Base-by-base conservation (phyloP, 2,329 filamentous ascomycete genomes). In the Pseudogymnoascus sp. region DNA sequence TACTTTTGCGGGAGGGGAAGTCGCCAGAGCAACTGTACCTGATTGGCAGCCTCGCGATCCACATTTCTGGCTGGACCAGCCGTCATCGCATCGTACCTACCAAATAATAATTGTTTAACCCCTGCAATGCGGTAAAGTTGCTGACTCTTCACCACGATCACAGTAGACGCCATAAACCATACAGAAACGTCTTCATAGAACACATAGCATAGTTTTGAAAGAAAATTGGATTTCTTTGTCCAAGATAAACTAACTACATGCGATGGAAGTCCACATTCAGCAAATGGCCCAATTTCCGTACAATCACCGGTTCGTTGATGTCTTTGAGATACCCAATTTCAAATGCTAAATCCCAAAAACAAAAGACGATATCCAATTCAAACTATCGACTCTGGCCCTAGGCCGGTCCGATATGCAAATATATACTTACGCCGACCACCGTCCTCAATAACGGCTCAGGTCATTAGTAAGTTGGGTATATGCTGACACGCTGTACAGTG, bases 1-100 rank as follows among this genome's bases (percentile, higher is more conserved):
- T 54, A 54, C 47, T 54, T 54, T 54, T 32, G 47, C 47, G 47
- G 47, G 28, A 54, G 47, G 47, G 47, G 47, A 54, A 54, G 47
- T 54, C 47, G 47, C 47, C 47, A 32, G 47, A 54, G 47, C 47
- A 54, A 54, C 47, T 32, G 28, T 54, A 54, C 28, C 47, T 54
- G 28, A 54, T 54, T 54, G 47, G 47, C 28, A 54, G 47, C 47
- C 47, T 54, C 28, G 47, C 47, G 47, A 54, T 54, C 47, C 47
- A 54, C 47, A 54, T 54, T 54, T 54, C n/a, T 34, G 28, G 47
- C 47, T 54, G 47, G 47, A 20, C 47, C 32, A 2, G 28, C 28
- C 47, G 16, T 54, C 47, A 54, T 54, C 47, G 28, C 28, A 54
- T 54, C 28, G 47, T 54, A 12, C 14, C 43, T 30, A n/a, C 43